Percentiles rank a stretch among this genome's conserved stretches.
Evolutionary conservation across 2,329 filamentous ascomycete genomes (phyloP).

Genomic region (Epichloe uncinata): DNA sequence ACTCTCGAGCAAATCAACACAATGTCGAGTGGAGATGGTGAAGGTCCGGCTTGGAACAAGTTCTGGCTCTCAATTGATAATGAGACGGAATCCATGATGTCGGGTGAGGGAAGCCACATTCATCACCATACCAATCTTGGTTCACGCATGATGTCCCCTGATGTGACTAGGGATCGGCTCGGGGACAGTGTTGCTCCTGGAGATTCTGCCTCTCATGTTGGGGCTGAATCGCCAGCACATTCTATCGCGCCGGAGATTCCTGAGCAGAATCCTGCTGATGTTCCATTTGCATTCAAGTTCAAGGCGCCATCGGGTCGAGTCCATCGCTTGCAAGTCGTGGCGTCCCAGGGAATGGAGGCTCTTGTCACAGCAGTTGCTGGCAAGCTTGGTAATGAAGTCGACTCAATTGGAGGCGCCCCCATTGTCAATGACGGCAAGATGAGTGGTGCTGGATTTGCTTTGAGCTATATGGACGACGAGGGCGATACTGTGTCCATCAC

Average conservation of each 20-base stretch:
- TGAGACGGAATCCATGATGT: constrained; percentile 92
- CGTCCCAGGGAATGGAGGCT: constrained; percentile 65
- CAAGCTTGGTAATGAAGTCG: constrained; percentile 76
- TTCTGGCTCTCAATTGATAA: constrained; percentile 96
- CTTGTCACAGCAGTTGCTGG: constrained; percentile 64
- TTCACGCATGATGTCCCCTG: constrained; percentile 68
- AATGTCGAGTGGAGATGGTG: constrained; percentile 76
- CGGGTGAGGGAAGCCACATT: constrained; percentile 72
- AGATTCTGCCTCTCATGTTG: constrained; percentile 89
- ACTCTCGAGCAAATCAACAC: constrained; percentile 96
- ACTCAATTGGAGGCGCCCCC: constrained; percentile 71
- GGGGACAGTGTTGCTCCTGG: constrained; percentile 78
- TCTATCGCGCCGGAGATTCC: constrained; percentile 41
- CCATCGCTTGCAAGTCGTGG: constrained; percentile 76
- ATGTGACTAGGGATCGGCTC: constrained; percentile 56
- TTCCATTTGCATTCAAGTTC: constrained; percentile 96
- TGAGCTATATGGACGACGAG: constrained; percentile 95
- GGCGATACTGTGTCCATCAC: constrained; percentile 96
- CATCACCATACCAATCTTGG: constrained; percentile 50
- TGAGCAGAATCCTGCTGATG: constrained; percentile 51
- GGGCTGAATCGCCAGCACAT: constrained; percentile 61
- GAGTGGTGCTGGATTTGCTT: constrained; percentile 65
- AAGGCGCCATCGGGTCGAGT: constrained; percentile 92
- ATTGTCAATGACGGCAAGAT: constrained; percentile 68
- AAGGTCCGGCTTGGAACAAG: constrained; percentile 98